Evolutionary conservation across 805 yeast genomes (phyloP), one percentile per base, ranked within the genome.

Genomic region (Lachancea fermentati): DNA sequence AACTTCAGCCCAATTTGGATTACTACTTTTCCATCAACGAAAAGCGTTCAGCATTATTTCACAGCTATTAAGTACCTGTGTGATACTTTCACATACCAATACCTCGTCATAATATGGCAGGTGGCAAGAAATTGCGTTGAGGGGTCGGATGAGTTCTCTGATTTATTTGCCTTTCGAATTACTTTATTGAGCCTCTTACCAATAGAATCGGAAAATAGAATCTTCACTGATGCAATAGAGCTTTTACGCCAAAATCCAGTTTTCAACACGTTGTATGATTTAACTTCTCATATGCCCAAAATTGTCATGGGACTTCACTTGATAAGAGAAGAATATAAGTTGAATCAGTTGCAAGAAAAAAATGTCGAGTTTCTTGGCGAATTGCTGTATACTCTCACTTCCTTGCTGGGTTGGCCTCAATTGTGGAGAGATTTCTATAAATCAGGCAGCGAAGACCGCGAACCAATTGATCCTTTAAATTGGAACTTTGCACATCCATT

Each of bases 361-460:
- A 57, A 64, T 6, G 62, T 70, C 9, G 49, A 63, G 3, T 60
- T 61, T 24, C 50, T 89, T 19, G 78, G 82, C 0, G 18, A 63
- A 1, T 57, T 88, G 16, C 58, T 88, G n/a, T 66, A 79, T 0
- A 82, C 81, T 48, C 55, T 85, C 11, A 71, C 81, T 0, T 49
- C 67, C 9, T 76, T 85, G 79, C 75, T 81, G 76, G 79, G 84
- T 4, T 85, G 95, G 95, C 74, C 80, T 8, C 76, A 69, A 1
- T 43, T 51, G 0, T 85, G 95, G 96, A 55, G 63, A 16, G 50
- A 60, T 1, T 79, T 77, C 49, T 86, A 88, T 55, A 63, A 60
- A 48, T 49, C 62, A 14, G 14, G 18, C 19, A 24, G 29, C 12
- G n/a, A 28, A 6, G 18, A 13, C 2, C 30, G 34, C 14, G 32